These are phyloP conservation scores for Rubus idaeus DNA, from an alignment of 306 rosid species.

Conservation along the genomic window DNA sequence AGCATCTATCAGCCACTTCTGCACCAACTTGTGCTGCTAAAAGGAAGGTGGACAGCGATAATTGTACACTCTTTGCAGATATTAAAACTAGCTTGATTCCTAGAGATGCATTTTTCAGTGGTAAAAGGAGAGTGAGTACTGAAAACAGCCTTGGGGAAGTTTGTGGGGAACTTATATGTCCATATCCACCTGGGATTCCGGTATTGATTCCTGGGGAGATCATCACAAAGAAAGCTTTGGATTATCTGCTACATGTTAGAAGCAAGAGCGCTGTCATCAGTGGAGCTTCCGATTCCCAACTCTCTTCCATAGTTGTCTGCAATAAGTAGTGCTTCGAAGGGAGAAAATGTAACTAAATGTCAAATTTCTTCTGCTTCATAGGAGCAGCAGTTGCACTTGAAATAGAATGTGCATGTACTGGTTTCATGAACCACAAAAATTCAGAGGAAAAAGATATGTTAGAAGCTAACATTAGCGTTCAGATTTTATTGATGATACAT, in stretches of 20 bases:
- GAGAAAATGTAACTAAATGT: neutral
- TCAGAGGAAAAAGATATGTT: neutral
- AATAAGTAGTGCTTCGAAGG: conserved; percentile 20
- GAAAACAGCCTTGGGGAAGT: conserved; percentile 61
- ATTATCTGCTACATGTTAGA: conserved; percentile 60
- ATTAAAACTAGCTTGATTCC: conserved; percentile 53
- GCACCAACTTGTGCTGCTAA: conserved; percentile 23
- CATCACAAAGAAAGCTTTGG: conserved; percentile 54
- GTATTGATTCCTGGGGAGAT: conserved; percentile 76
- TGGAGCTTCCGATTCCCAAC: conserved; percentile 77
- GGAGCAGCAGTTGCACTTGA: neutral
- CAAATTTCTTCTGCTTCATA: conserved; percentile 10
- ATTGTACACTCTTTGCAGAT: conserved; percentile 48
- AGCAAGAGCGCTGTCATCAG: conserved; percentile 55
- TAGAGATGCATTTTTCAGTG: conserved; percentile 78
- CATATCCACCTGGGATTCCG: conserved; percentile 90
- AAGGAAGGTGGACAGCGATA: conserved; percentile 22
- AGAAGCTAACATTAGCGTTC: neutral
- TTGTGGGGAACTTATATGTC: conserved; percentile 78
- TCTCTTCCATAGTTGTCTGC: conserved; percentile 68
- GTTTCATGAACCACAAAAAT: neutral
- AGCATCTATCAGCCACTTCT: conserved; percentile 43
- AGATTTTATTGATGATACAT: neutral
- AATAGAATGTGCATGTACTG: neutral
- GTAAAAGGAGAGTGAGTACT: conserved; percentile 54